Base-by-base conservation (phyloP, 345 rosid species). In the Geranium rotundifolium region DNA sequence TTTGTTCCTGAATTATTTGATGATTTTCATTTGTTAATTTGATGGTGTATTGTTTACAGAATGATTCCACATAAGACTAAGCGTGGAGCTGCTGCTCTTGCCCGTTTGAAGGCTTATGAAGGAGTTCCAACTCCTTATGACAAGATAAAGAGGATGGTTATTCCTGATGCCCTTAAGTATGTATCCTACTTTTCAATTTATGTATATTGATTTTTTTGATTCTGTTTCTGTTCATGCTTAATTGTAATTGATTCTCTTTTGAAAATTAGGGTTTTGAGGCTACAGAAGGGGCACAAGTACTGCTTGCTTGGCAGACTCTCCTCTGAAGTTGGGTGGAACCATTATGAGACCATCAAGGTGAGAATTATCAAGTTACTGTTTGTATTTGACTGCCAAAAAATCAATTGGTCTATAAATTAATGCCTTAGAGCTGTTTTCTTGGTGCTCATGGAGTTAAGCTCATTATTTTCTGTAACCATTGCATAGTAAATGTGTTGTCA, bases 31-130 rank as follows among this genome's bases (percentile, higher is more conserved):
- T 9, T 4, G 16, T 7, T 46, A 14, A 46, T 12, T 14, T 3
- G 3, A 9, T 6, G 5, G 27, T 61, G 13, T 9, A 9, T 59
- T 60, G 37, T 37, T 23, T 71, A 19, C 66, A 84, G 91, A 16
- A 91, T 88, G 97, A 86, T 88, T 41, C 97, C 93, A 3, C 93
- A 88, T 67, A 90, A 90, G 89, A 86, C 89, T 12, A 90, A 90
- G 84, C 80, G 93, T 39, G 97, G 95, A 19, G 96, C 88, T 3
- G 84, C 84, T 7, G 90, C 95, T 0, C 88, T 91, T 75, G 86
- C 79, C 1, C 81, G 97, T 10, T 71, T 88, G 85, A 90, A 86
- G 84, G 86, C 69, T 16, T 90, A 81, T 67, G 97, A 86, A 34
- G 97, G 91, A 29, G 64, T 90, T 23, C 97, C 97, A 1, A 76